Percentiles rank a stretch among this genome's conserved stretches.
Evolutionary conservation across 352 stramenopile genomes (phyloP).

Genomic region (Phytophthora crassamura): DNA sequence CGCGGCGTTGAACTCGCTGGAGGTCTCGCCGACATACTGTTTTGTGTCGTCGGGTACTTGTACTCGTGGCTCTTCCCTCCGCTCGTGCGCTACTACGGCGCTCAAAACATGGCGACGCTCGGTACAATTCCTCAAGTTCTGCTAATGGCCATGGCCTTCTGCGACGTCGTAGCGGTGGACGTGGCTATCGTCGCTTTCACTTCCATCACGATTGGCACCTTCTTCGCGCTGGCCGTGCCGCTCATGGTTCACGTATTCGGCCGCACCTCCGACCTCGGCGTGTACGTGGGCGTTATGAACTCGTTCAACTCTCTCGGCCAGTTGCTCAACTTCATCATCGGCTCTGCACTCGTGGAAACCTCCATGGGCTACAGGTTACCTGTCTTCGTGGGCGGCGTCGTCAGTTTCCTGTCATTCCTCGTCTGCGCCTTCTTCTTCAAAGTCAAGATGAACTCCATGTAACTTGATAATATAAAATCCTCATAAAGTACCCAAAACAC

Average conservation of each 20-base stretch:
- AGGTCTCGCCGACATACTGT: constrained; percentile 50
- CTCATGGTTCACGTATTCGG: constrained; percentile 59
- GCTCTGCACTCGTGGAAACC: constrained; percentile 50
- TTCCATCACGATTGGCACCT: constrained; percentile 47
- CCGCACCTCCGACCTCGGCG: constrained; percentile 43
- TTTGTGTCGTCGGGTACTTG: constrained; percentile 49
- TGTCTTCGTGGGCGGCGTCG: constrained; percentile 49
- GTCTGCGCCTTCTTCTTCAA: constrained; percentile 43
- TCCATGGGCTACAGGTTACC: constrained; percentile 49
- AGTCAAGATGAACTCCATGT: constrained; percentile 53
- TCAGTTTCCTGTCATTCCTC: constrained; percentile 45
- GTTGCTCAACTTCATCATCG: constrained; percentile 59
- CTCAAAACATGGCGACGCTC: constrained; percentile 41
- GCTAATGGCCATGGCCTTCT: constrained; percentile 57
- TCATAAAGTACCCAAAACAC: constrained; percentile 1
- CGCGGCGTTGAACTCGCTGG: constrained; percentile 49
- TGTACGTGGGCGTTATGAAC: constrained; percentile 63
- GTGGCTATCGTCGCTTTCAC: constrained; percentile 51
- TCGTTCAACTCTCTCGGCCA: constrained; percentile 60
- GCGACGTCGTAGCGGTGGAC: constrained; percentile 35
- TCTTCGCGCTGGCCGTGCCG: constrained; percentile 59
- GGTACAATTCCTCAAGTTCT: constrained; percentile 47
- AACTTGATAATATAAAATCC: constrained; percentile 6
- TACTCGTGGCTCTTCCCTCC: constrained; percentile 53
- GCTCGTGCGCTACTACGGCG: constrained; percentile 44